Percentiles rank a stretch among this genome's conserved stretches.
phyloP scores from a whole-genome alignment of 73 alveolate genomes.

The Effrenium voratum region DNA sequence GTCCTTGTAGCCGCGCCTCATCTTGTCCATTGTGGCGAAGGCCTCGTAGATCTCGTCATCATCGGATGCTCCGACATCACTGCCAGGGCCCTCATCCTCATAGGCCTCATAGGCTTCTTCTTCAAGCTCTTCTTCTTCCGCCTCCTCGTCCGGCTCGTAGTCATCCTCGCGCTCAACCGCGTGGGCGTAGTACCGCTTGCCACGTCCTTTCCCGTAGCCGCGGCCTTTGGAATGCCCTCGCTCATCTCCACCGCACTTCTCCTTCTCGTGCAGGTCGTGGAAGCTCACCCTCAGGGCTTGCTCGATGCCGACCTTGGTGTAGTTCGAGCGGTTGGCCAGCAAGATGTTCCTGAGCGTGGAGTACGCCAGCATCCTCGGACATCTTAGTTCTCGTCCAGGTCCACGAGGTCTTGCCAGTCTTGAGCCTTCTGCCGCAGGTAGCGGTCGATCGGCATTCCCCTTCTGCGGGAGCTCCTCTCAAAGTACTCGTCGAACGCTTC shows the following conservation, averaged over 20 bases:
- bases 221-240: neutral
- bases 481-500: conserved; percentile 18
- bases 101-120: no score
- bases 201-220: no score
- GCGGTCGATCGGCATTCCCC: neutral
- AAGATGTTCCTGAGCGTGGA: neutral
- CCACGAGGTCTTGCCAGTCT: neutral
- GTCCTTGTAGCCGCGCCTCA: no score
- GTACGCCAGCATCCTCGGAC: neutral
- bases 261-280: conserved; percentile 30
- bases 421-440: neutral
- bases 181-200: no score
- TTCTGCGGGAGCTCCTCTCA: neutral
- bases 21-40: no score
- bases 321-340: neutral
- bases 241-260: neutral
- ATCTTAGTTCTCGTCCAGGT: neutral
- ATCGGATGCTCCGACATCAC: no score
- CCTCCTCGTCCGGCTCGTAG: no score
- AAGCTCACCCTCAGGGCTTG: neutral
- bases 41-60: no score
- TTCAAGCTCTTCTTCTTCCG: no score
- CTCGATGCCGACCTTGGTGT: neutral
- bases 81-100: no score
- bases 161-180: no score